These are phyloP conservation scores for Phytopythium oedochilum DNA, from an alignment of 352 stramenopile genomes.

Conservation along the genomic window DNA sequence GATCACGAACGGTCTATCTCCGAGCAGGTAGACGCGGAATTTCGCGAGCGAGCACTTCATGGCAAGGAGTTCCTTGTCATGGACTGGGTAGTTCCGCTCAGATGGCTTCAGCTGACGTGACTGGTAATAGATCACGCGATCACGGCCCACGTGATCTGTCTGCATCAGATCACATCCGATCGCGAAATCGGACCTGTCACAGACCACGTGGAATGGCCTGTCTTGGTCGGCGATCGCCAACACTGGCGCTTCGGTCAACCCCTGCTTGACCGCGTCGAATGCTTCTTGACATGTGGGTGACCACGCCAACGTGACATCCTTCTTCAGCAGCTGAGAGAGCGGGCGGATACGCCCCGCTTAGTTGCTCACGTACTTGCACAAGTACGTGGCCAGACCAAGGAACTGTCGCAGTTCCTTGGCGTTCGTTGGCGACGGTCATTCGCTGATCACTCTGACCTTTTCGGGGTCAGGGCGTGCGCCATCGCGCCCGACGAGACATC, in stretches of 20 bases:
- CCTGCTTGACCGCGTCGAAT: slow-evolving; percentile 12
- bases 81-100: slow-evolving; percentile 20
- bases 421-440: background rate
- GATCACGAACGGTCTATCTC: slow-evolving; percentile 12
- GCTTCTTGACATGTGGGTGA: slow-evolving; percentile 1
- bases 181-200: slow-evolving; percentile 14
- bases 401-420: slow-evolving; percentile 9
- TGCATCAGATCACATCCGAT: slow-evolving; percentile 20
- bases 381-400: slow-evolving; percentile 16
- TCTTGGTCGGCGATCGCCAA: slow-evolving; percentile 2
- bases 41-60: slow-evolving; percentile 23
- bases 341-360: slow-evolving; percentile 4
- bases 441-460: slow-evolving; percentile 13
- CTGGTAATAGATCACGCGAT: slow-evolving; percentile 21
- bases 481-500: slow-evolving; percentile 11
- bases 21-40: slow-evolving; percentile 21
- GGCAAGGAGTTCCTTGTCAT: slow-evolving; percentile 15
- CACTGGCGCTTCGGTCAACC: slow-evolving; percentile 4
- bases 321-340: slow-evolving; percentile 14
- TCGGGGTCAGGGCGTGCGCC: slow-evolving; percentile 12
- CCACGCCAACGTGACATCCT: slow-evolving; percentile 6
- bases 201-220: slow-evolving; percentile 18
- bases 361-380: background rate
- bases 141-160: slow-evolving; percentile 4
- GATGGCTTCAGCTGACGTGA: slow-evolving; percentile 15